Evolutionary conservation across 768 basidiomycete species (phyloP).

Genomic region (Boletellus ananiceps): DNA sequence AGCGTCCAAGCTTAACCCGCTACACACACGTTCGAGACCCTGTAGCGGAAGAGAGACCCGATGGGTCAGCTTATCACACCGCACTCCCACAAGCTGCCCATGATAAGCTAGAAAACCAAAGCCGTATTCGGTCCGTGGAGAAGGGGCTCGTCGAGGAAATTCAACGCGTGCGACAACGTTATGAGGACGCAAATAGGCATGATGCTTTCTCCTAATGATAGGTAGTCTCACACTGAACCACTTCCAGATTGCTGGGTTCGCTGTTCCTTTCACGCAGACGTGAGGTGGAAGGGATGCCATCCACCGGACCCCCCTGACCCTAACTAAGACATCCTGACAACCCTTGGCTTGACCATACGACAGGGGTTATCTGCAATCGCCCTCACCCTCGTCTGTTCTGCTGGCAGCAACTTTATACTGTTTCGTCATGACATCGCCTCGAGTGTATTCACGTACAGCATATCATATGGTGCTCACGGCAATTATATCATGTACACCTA

Average conservation of each 20-base stretch:
- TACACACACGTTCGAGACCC: not conserved
- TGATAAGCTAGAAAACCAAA: not conserved
- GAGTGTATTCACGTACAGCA: slow-evolving; percentile 2
- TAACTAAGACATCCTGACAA: not conserved
- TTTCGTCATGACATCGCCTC: not conserved
- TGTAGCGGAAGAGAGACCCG: not conserved
- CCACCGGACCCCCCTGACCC: not conserved
- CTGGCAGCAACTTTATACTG: not conserved
- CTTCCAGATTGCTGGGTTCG: slow-evolving; percentile 54
- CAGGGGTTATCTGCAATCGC: too few species aligned
- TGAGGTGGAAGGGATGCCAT: slow-evolving; percentile 17
- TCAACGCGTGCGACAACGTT: slow-evolving; percentile 49
- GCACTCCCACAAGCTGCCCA: not conserved
- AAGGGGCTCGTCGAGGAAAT: slow-evolving; percentile 36
- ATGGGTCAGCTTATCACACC: slow-evolving; percentile 7
- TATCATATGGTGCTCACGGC: slow-evolving; percentile 7
- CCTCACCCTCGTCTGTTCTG: not conserved
- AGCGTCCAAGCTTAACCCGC: not conserved
- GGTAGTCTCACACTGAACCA: slow-evolving; percentile 3
- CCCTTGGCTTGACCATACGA: not conserved
- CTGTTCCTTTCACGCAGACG: slow-evolving; percentile 59
- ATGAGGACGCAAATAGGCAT: slow-evolving; percentile 66
- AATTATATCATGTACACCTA: not conserved
- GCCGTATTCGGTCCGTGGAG: not conserved
- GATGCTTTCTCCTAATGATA: slow-evolving; percentile 1